phyloP scores from a whole-genome alignment of 768 basidiomycete genomes.

The Coprinopsis strossmayeri region DNA sequence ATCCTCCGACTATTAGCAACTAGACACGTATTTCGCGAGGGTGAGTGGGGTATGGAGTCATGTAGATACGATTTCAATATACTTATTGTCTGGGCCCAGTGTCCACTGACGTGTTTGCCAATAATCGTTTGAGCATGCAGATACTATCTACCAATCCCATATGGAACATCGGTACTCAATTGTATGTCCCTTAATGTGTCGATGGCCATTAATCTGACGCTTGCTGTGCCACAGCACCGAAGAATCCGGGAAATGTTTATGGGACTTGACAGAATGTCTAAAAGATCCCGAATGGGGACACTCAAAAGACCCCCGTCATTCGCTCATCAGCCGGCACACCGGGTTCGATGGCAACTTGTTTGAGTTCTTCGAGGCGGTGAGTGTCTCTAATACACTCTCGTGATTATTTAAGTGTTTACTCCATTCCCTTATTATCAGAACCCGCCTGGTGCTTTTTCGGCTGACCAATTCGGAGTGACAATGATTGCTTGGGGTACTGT shows the following conservation, averaged over 20 bases:
- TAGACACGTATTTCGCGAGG: slow-evolving; percentile 32
- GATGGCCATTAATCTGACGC: background rate
- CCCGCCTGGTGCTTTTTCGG: slow-evolving; percentile 13
- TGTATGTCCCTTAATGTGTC: slow-evolving; percentile 19
- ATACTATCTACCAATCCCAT: slow-evolving; percentile 22
- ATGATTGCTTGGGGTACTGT: slow-evolving; percentile 29
- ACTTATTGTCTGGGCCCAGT: slow-evolving; percentile 18
- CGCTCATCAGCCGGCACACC: slow-evolving; percentile 20
- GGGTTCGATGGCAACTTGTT: slow-evolving; percentile 17
- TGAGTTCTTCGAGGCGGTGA: slow-evolving; percentile 19
- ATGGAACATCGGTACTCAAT: slow-evolving; percentile 19
- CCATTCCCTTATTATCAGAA: background rate
- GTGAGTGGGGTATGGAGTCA: slow-evolving; percentile 16
- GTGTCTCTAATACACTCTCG: background rate
- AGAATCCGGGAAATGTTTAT: slow-evolving; percentile 16
- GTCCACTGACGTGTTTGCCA: slow-evolving; percentile 26
- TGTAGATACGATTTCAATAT: background rate
- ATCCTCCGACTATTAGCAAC: slow-evolving; percentile 28
- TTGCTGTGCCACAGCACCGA: slow-evolving; percentile 12
- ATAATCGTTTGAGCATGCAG: slow-evolving; percentile 28
- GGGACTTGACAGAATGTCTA: slow-evolving; percentile 26
- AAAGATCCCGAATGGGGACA: slow-evolving; percentile 26
- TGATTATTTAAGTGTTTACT: background rate
- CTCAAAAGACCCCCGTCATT: slow-evolving; percentile 18
- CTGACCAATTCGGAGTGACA: slow-evolving; percentile 23